phyloP scores from a whole-genome alignment of 805 yeast species.

The Myxozyma nipponensis region DNA sequence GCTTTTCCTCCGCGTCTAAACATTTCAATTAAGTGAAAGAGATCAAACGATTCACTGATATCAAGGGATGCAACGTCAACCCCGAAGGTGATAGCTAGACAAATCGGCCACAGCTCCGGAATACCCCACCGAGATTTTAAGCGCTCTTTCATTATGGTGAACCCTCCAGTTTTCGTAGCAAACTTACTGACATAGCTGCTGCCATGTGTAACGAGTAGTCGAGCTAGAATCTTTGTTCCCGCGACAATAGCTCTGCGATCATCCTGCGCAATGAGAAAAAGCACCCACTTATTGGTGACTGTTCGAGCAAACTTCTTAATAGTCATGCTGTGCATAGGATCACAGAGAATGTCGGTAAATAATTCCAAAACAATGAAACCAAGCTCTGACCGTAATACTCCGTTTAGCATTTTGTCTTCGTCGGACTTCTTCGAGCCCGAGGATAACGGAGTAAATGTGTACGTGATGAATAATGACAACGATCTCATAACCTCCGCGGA shows the following conservation, averaged over 20 bases:
- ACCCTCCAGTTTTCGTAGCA: conserved; percentile 39
- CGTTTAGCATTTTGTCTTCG: conserved; percentile 10
- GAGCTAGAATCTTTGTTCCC: conserved; percentile 47
- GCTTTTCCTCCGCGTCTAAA: conserved; percentile 25
- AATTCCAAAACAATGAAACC: conserved; percentile 37
- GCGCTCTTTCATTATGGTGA: conserved; percentile 46
- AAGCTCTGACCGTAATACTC: conserved; percentile 28
- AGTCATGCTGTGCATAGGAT: conserved; percentile 36
- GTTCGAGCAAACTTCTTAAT: conserved; percentile 49
- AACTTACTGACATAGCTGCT: conserved; percentile 48
- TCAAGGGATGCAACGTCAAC: conserved; percentile 40
- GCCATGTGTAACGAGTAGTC: conserved; percentile 48
- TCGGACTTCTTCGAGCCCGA: conserved; percentile 11
- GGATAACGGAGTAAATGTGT: conserved; percentile 39
- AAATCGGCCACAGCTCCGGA: conserved; percentile 40
- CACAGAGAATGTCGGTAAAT: conserved; percentile 43
- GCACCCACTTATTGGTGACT: conserved; percentile 61
- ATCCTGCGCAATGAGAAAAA: conserved; percentile 49
- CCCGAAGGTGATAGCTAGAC: conserved; percentile 35
- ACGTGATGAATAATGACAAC: conserved; percentile 50
- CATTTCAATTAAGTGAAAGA: conserved; percentile 24
- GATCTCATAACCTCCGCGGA: conserved; percentile 54
- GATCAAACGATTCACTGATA: conserved; percentile 13
- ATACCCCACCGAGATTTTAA: conserved; percentile 50
- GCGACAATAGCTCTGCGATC: conserved; percentile 39